Base-by-base conservation (phyloP, 495 filamentous ascomycete species). In the Penicillium turbatum region DNA sequence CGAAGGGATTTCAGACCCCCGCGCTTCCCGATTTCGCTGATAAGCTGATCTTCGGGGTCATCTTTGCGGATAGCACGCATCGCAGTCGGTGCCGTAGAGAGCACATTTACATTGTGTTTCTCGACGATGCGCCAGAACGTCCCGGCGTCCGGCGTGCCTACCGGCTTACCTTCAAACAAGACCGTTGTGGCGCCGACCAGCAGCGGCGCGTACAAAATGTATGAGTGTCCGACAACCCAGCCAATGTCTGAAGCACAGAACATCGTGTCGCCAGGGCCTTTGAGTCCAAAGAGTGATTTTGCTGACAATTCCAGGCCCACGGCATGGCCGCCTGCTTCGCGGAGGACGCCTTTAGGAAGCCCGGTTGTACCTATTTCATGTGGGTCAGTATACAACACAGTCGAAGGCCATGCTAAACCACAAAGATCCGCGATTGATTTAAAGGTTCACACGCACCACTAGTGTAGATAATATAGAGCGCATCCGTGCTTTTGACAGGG, bases 391-490 rank as follows among this genome's bases (percentile, higher is more conserved):
- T 32, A 36, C 6, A 11, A n/a, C 21, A 11, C 21, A 24, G 21
- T 24, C 21, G 4, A 24, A 24, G 21, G 2, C 21, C 21, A 26
- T 12, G 1, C 9, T 9, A 35, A 9, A 13, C 32, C 9, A 35
- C 9, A 35, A 24, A 15, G 26, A 24, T 5, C 4, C 3, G 12
- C n/a, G 4, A 1, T 29, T 13, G 7, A 6, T 15, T 27, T 24
- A 8, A 2, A 15, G 5, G 12, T 8, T 27, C 2, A 53, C 2
- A 53, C 58, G 45, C 61, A 79, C 80, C 82, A 62, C 79, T 82
- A 1, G 91, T 96, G 62, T 96, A 95, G 44, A 97, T 96, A 55
- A 96, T 88, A 70, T 97, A 97, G 16, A 96, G 66, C 2, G 78
- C 82, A 57, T 96, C 90, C 7, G 78, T 82, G 39, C 88, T 86